These are phyloP conservation scores for Penicillium ucsense DNA, from an alignment of 495 filamentous ascomycete species.

Conservation along the genomic window DNA sequence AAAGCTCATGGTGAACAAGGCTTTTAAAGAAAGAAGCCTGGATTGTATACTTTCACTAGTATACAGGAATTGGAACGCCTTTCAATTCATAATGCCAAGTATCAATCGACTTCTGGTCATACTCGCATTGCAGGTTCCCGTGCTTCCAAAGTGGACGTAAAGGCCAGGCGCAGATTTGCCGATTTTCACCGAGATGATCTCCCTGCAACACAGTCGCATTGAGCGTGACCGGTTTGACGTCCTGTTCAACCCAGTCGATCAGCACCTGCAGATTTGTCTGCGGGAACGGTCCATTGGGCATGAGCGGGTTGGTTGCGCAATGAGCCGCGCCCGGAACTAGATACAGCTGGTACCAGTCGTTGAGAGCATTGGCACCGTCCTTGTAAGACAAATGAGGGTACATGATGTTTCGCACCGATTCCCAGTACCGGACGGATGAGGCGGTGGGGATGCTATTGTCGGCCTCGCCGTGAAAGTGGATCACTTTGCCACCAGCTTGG, in stretches of 20 bases:
- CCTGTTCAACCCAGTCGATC: slow-evolving; percentile 45
- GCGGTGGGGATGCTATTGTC: slow-evolving; percentile 38
- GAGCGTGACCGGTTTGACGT: slow-evolving; percentile 25
- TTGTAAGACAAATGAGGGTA: slow-evolving; percentile 30
- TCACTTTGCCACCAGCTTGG: slow-evolving; percentile 38
- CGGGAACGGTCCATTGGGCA: slow-evolving; percentile 38
- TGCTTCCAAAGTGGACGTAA: slow-evolving; percentile 32
- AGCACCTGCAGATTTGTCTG: slow-evolving; percentile 30
- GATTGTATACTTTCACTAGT: slow-evolving; percentile 3
- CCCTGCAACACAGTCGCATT: slow-evolving; percentile 26
- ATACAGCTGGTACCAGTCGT: slow-evolving; percentile 44
- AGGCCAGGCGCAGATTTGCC: slow-evolving; percentile 37
- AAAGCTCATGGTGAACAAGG: too few species aligned
- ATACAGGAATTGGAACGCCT: slow-evolving; percentile 16
- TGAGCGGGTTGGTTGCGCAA: slow-evolving; percentile 29
- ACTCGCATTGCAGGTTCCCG: slow-evolving; percentile 28
- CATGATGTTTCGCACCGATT: slow-evolving; percentile 42
- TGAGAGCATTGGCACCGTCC: slow-evolving; percentile 25
- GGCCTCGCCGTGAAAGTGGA: slow-evolving; percentile 44
- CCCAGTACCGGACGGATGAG: slow-evolving; percentile 39
- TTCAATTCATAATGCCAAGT: slow-evolving; percentile 28
- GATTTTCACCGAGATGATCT: slow-evolving; percentile 23
- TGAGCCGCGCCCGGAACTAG: slow-evolving; percentile 43
- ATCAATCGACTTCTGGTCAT: slow-evolving; percentile 30
- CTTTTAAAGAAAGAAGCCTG: too few species aligned